Percentiles rank a stretch among this genome's conserved stretches.
These are phyloP conservation scores for Fusarium agapanthi DNA, from an alignment of 2,329 filamentous ascomycete genomes.

Conservation along the genomic window DNA sequence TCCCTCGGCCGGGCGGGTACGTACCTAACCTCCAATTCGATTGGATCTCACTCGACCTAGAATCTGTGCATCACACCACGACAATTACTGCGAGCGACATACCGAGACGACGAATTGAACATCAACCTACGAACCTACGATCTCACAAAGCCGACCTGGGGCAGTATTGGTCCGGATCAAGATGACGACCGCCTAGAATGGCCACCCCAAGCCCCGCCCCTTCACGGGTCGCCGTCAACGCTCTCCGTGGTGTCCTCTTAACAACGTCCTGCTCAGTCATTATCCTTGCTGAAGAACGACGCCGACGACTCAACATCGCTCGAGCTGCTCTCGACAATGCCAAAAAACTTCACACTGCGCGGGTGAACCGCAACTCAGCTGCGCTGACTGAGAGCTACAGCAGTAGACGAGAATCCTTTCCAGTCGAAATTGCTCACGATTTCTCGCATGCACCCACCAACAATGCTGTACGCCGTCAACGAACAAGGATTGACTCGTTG, in stretches of 20 bases:
- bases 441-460: conserved; percentile 33
- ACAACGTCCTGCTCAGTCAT: conserved; percentile 67
- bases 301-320: conserved; percentile 62
- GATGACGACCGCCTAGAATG: conserved; percentile 51
- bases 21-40: conserved; percentile 10
- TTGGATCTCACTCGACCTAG: conserved; percentile 17
- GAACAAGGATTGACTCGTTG: conserved; percentile 27
- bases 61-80: conserved; percentile 37
- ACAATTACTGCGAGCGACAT: conserved; percentile 32
- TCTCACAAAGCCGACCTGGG: not conserved
- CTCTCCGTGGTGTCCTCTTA: conserved; percentile 63
- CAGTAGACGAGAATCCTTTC: conserved; percentile 35
- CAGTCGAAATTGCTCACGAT: conserved; percentile 40
- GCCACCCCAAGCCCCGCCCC: conserved; percentile 58
- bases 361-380: conserved; percentile 44
- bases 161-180: conserved; percentile 12
- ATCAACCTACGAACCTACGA: not conserved
- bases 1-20: not conserved
- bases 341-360: conserved; percentile 56
- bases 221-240: conserved; percentile 64
- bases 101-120: conserved; percentile 37
- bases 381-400: conserved; percentile 41
- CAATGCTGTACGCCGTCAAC: conserved; percentile 43
- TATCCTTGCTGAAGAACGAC: conserved; percentile 64
- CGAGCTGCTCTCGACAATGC: conserved; percentile 62